Evolutionary conservation across 1,139 yeast genomes (phyloP).

Genomic region (Scheffersomyces quercinus): DNA sequence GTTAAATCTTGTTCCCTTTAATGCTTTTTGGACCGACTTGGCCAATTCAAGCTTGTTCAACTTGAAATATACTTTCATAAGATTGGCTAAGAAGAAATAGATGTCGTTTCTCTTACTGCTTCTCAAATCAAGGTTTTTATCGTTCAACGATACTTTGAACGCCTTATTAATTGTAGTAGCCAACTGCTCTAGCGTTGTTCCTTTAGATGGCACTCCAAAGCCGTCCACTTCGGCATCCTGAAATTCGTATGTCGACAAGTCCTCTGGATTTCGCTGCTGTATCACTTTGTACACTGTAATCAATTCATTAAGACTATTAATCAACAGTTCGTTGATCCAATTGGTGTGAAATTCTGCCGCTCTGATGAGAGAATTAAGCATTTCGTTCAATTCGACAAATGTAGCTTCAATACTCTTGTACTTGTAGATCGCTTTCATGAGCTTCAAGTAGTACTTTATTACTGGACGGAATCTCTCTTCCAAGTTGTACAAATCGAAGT

Average conservation of each 20-base stretch:
- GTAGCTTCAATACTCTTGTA: conserved; percentile 37
- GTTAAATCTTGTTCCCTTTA: conserved; percentile 51
- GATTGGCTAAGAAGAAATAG: conserved; percentile 70
- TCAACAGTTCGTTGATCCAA: conserved; percentile 69
- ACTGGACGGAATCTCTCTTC: conserved; percentile 39
- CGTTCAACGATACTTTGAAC: conserved; percentile 77
- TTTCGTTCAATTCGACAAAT: conserved; percentile 40
- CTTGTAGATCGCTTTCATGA: conserved; percentile 40
- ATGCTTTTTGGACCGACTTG: conserved; percentile 73
- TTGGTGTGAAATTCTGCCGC: conserved; percentile 62
- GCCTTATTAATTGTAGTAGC: conserved; percentile 73
- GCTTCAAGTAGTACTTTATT: conserved; percentile 32
- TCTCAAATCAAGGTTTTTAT: conserved; percentile 56
- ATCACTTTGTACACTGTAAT: conserved; percentile 46
- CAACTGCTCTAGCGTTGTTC: conserved; percentile 46
- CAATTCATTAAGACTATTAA: conserved; percentile 56
- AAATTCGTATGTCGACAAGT: conserved; percentile 13
- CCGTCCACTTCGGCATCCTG: conserved; percentile 11
- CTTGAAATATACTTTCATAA: conserved; percentile 71
- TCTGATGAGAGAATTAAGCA: conserved; percentile 53
- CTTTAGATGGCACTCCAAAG: conserved; percentile 4
- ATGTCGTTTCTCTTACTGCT: conserved; percentile 64
- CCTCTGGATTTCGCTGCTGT: conserved; percentile 33
- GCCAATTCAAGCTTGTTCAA: conserved; percentile 75
- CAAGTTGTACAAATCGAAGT: conserved; percentile 38